Evolutionary conservation across 169 alveolate genomes (phyloP).

Genomic region (Plasmodium relictum): DNA sequence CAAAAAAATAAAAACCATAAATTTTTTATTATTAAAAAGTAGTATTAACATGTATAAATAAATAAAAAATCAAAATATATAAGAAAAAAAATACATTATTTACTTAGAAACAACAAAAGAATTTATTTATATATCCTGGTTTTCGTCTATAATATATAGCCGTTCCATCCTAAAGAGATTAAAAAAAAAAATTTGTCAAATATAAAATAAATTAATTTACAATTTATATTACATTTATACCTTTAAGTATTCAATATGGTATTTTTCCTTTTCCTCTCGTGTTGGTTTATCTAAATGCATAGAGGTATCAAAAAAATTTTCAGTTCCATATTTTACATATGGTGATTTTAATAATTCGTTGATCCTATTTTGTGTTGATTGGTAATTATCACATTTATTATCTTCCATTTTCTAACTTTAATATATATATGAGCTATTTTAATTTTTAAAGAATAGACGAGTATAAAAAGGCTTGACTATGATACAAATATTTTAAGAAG

Average conservation of each 20-base stretch:
- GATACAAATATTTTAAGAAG: neutral
- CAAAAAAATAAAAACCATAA: neutral
- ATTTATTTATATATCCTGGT: constrained; percentile 31
- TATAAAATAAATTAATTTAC: neutral
- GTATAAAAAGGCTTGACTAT: neutral
- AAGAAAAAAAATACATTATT: neutral
- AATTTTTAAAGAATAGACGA: too few species aligned
- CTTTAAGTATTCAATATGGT: constrained; percentile 60
- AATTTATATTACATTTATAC: constrained; percentile 3
- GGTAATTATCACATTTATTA: constrained; percentile 21
- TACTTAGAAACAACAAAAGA: constrained; percentile 44
- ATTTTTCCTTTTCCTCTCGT: constrained; percentile 17
- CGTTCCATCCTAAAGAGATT: constrained; percentile 68
- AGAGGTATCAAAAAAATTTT: constrained; percentile 5
- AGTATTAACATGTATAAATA: neutral
- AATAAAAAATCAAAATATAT: constrained; percentile 4
- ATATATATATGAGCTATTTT: too few species aligned
- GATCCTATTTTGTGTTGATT: constrained; percentile 21
- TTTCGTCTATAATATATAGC: constrained; percentile 63
- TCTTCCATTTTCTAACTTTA: constrained; percentile 26
- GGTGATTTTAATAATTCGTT: constrained; percentile 48
- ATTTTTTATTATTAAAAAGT: neutral
- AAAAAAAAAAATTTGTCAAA: neutral
- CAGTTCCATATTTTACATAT: constrained; percentile 34
- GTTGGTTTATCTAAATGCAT: constrained; percentile 25